phyloP scores from a whole-genome alignment of 495 filamentous ascomycete genomes.

The Neurospora sp. region DNA sequence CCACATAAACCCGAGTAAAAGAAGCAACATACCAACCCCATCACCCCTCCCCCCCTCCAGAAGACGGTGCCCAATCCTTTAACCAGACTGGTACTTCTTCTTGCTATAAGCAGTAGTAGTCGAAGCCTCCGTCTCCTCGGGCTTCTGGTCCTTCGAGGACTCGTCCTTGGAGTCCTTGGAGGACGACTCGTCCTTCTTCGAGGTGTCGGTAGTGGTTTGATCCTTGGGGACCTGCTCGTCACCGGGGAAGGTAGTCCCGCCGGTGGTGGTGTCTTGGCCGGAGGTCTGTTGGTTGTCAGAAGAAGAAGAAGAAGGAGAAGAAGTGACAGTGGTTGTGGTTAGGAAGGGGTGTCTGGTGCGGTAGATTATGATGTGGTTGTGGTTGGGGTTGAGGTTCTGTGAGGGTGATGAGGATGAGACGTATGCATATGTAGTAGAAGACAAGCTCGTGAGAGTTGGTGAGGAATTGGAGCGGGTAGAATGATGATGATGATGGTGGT shows the following conservation, averaged over 20 bases:
- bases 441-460: background rate
- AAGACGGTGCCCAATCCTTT: background rate
- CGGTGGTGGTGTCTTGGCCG: background rate
- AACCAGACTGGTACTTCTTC: background rate
- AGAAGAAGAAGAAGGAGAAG: background rate
- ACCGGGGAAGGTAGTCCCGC: background rate
- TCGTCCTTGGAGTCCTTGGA: background rate
- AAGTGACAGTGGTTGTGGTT: background rate
- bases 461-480: background rate
- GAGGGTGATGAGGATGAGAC: background rate
- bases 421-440: background rate
- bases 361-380: background rate
- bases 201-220: background rate
- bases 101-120: background rate
- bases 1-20: too few species aligned
- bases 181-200: background rate
- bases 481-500: background rate
- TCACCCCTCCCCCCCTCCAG: background rate
- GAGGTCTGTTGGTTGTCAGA: background rate
- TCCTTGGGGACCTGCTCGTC: background rate
- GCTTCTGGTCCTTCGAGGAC: background rate
- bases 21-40: background rate
- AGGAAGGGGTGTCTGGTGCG: background rate
- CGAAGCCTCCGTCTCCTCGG: background rate
- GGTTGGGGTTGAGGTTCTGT: background rate